A percentile compares a stretch with the other conserved stretches of the same genome.
phyloP scores from a whole-genome alignment of 768 basidiomycete species.

The Leccinum subgranulosum region DNA sequence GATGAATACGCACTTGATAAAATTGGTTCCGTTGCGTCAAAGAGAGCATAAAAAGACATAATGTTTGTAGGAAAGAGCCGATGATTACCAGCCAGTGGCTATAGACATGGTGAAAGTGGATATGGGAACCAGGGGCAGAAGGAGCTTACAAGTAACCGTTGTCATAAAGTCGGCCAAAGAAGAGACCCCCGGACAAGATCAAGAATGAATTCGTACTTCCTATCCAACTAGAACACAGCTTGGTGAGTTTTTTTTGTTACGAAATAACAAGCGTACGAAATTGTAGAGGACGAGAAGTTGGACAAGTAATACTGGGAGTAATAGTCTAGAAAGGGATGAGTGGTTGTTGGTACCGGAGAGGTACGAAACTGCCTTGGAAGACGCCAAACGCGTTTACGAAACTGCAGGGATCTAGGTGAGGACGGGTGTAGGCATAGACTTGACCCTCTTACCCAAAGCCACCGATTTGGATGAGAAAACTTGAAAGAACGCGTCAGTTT shows the following conservation, averaged over 20 bases:
- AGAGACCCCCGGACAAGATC: conserved; percentile 40
- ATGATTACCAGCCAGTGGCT: conserved; percentile 44
- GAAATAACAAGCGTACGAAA: conserved; percentile 29
- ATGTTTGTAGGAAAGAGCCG: conserved; percentile 42
- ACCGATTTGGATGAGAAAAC: conserved; percentile 36
- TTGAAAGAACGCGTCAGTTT: conserved; percentile 10
- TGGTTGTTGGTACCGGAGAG: background rate
- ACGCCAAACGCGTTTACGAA: conserved; percentile 38
- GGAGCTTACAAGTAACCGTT: conserved; percentile 45
- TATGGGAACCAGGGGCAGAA: background rate
- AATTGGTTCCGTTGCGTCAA: conserved; percentile 33
- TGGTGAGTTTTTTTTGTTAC: background rate
- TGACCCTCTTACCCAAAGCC: conserved; percentile 32
- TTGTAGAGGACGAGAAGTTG: conserved; percentile 33
- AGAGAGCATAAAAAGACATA: conserved; percentile 45
- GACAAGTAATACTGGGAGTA: conserved; percentile 37
- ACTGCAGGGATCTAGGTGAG: conserved; percentile 13
- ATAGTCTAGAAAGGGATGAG: conserved; percentile 30
- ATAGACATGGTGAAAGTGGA: background rate
- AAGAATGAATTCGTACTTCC: conserved; percentile 49
- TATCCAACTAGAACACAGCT: conserved; percentile 35
- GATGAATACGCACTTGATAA: conserved; percentile 33
- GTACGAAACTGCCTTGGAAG: conserved; percentile 33
- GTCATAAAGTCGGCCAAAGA: conserved; percentile 50
- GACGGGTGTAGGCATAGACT: background rate